Evolutionary conservation across 768 basidiomycete genomes (phyloP).

Genomic region (Ramaria sp.): DNA sequence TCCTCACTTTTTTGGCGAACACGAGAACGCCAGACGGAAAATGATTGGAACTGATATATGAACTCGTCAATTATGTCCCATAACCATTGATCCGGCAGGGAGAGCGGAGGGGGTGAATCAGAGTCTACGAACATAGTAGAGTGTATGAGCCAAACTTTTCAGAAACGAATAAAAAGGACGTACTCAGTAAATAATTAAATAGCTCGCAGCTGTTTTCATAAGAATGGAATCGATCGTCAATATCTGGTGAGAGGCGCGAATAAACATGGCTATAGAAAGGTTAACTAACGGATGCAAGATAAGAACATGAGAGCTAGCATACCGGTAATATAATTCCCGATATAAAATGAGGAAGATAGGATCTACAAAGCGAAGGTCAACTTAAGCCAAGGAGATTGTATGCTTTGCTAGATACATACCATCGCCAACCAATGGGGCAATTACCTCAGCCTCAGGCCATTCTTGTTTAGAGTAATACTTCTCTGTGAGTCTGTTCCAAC

Average conservation of each 20-base stretch:
- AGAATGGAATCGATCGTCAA: slow-evolving; percentile 96
- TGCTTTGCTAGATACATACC: slow-evolving; percentile 34
- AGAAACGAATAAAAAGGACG: slow-evolving; percentile 19
- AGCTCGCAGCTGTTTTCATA: slow-evolving; percentile 97
- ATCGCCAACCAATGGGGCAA: slow-evolving; percentile 89
- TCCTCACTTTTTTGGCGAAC: slow-evolving; percentile 81
- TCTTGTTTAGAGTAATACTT: slow-evolving; percentile 91
- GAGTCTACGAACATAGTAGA: slow-evolving; percentile 48
- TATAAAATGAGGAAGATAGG: slow-evolving; percentile 95
- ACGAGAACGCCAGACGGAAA: slow-evolving; percentile 85
- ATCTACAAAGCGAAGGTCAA: slow-evolving; percentile 32
- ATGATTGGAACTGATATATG: slow-evolving; percentile 97
- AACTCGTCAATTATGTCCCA: slow-evolving; percentile 98
- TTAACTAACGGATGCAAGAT: neutral
- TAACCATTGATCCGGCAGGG: slow-evolving; percentile 94
- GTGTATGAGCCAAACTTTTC: neutral
- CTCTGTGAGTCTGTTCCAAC: slow-evolving; percentile 95
- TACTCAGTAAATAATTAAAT: slow-evolving; percentile 95
- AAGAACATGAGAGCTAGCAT: neutral
- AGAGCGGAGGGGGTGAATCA: slow-evolving; percentile 85
- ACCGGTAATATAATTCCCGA: slow-evolving; percentile 85
- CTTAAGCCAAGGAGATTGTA: neutral
- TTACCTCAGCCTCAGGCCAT: slow-evolving; percentile 96
- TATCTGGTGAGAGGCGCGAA: slow-evolving; percentile 86
- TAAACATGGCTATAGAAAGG: slow-evolving; percentile 61